Base-by-base conservation (phyloP, 2,329 filamentous ascomycete genomes). In the Monosporascus sp. region DNA sequence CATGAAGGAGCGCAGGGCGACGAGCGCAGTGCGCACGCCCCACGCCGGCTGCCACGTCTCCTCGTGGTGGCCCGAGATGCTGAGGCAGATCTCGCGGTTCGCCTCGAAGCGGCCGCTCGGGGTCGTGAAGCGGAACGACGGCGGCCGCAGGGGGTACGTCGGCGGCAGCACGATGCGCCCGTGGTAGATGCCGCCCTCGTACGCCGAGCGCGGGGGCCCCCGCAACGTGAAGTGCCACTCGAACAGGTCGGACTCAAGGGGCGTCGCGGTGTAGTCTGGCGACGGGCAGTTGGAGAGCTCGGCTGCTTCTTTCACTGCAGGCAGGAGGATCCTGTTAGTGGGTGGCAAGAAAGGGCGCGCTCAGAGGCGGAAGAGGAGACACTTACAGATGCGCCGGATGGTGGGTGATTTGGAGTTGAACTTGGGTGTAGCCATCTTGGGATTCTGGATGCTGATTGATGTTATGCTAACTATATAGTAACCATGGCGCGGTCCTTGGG, bases 161-260 rank as follows among this genome's bases (percentile, higher is more conserved):
- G 91, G 83, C 1, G 94, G 94, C 1, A 99, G 84, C 40, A 92
- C 82, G 69, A 99, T 97, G 66, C 93, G 91, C 54, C 94, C 94
- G 73, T 99, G 94, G 76, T 97, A 99, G 65, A 97, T 83, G 48
- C 94, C 94, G 34, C 79, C 76, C 45, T 84, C 83, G 73, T 92
- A 97, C 38, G 86, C 83, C 0, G 91, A 92, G 34, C 83, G 78
- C 0, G 93, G 93, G 0, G 93, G 92, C 0, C 94, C 94, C 50
- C 87, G 85, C n/a, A 99, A 80, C 0, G 94, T 99, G 74, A 97
- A 99, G 76, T 99, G 94, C 94, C 94, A 99, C 73, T 97, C 92
- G 74, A 96, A 96, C 51, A 99, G 85, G 72, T 97, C 91, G 34
- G 84, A 79, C 68, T 97, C 93, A 57, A 93, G 83, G 0, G 94